Evolutionary conservation across 441 rosid species (phyloP).

Genomic region (Gossypium lobatum): DNA sequence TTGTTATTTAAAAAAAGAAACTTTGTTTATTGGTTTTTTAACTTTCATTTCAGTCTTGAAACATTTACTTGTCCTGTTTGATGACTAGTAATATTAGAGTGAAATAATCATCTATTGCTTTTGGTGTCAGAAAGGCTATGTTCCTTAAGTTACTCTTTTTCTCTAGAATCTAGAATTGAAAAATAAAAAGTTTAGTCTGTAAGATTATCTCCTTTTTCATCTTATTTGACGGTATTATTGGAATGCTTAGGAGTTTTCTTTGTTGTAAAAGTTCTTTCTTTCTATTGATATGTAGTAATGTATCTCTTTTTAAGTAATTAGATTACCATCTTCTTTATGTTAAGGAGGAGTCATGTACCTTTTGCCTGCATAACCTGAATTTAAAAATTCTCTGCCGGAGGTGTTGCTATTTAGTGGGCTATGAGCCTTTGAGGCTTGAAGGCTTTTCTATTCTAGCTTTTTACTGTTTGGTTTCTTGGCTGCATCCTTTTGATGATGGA

Average conservation of each 20-base stretch:
- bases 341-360: background rate
- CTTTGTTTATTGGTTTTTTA: background rate
- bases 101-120: background rate
- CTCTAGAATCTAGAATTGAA: background rate
- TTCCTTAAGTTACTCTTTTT: background rate
- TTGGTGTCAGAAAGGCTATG: background rate
- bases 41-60: background rate
- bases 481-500: background rate
- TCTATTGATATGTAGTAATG: background rate
- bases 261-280: background rate
- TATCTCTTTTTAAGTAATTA: background rate
- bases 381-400: background rate
- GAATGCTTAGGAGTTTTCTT: background rate
- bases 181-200: background rate
- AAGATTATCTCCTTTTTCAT: background rate
- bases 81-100: background rate
- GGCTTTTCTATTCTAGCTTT: background rate
- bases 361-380: background rate
- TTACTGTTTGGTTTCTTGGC: background rate
- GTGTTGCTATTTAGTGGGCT: background rate
- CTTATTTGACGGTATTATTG: background rate
- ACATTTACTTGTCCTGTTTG: background rate
- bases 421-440: background rate
- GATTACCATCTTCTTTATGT: background rate
- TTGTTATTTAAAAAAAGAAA: background rate